Conservation (phyloP, 2,329 filamentous ascomycete genomes). For the Stemphylium lycopersici region DNA sequence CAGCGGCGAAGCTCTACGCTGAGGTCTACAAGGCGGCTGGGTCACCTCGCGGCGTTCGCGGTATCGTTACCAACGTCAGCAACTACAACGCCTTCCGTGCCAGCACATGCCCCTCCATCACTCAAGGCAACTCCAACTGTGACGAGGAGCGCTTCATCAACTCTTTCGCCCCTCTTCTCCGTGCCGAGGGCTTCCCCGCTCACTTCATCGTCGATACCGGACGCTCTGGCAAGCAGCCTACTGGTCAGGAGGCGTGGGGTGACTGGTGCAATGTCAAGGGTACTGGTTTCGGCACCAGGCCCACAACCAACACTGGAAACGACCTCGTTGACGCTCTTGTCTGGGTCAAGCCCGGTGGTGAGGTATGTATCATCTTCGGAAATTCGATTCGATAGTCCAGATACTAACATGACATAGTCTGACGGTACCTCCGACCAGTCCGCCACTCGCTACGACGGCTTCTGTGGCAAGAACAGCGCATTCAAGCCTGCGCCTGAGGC, state of each 20-base stretch:
- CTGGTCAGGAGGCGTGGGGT: constrained; percentile 62
- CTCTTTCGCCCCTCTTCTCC: constrained; percentile 57
- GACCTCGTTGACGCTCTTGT: constrained; percentile 68
- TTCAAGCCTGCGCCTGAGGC: constrained; percentile 72
- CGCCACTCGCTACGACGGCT: constrained; percentile 60
- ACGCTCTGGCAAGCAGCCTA: constrained; percentile 68
- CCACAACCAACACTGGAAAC: constrained; percentile 66
- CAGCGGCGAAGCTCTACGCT: constrained; percentile 57
- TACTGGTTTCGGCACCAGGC: constrained; percentile 69
- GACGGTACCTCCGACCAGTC: constrained; percentile 54
- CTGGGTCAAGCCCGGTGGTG: constrained; percentile 72
- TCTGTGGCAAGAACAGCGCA: constrained; percentile 61
- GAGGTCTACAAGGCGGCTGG: constrained; percentile 56
- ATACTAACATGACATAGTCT: constrained; percentile 18
- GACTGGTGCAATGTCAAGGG: constrained; percentile 72
- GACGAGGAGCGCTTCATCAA: constrained; percentile 62
- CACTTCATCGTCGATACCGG: constrained; percentile 61
- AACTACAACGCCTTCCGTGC: constrained; percentile 65
- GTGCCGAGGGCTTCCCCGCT: constrained; percentile 56
- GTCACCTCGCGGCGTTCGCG: constrained; percentile 56
- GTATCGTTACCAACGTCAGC: constrained; percentile 63
- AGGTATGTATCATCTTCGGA: constrained; percentile 28
- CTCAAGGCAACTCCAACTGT: constrained; percentile 56
- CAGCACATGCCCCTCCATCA: constrained; percentile 53
- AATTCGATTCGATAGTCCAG: neutral